Evolutionary conservation across 2,329 filamentous ascomycete genomes (phyloP), one percentile per base, ranked within the genome.

Genomic region (Trichoderma polysporum): DNA sequence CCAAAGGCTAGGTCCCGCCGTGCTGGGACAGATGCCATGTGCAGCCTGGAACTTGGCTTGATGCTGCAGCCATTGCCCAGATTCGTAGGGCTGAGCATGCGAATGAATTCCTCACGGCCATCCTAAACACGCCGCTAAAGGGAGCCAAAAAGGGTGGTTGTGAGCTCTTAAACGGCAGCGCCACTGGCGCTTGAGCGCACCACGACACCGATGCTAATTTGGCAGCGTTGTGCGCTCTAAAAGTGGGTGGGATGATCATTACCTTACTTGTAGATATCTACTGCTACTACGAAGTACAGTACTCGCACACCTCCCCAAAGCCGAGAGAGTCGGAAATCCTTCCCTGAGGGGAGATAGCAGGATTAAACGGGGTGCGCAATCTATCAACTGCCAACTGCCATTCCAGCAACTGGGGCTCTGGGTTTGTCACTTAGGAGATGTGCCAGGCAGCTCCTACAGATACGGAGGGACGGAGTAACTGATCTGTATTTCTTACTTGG

Each of bases 101-200:
- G 15, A 56, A 25, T 13, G 25, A 41, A 63, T 52, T 62, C 47
- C 59, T 50, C 19, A 22, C 41, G 9, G 41, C 41, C 37, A 37
- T 13, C 37, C 62, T 41, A 50, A 29, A 37, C 37, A 52, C 54
- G 54, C 63, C 54, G 35, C 63, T 52, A 53, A 45, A 52, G 37
- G 54, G 45, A 60, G 52, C 25, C n/a, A 47, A 58, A 47, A 49
- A 31, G 62, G 31, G 52, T 19, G 60, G 53, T 22, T 37, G 29
- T 22, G 47, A 39, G 35, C 37, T 41, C 50, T 25, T 17, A 27
- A 60, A 52, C 13, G 53, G 65, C 58, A 33, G 65, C 58, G 65
- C 65, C 59, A 67, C 58, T 60, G 65, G 65, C 65, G 65, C 58
- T 62, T 67, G 65, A 50, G 58, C 49, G 37, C 31, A 47, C 35